These are phyloP conservation scores for Herpotrichia juniperi DNA, from an alignment of 2,329 filamentous ascomycete species.

Conservation along the genomic window DNA sequence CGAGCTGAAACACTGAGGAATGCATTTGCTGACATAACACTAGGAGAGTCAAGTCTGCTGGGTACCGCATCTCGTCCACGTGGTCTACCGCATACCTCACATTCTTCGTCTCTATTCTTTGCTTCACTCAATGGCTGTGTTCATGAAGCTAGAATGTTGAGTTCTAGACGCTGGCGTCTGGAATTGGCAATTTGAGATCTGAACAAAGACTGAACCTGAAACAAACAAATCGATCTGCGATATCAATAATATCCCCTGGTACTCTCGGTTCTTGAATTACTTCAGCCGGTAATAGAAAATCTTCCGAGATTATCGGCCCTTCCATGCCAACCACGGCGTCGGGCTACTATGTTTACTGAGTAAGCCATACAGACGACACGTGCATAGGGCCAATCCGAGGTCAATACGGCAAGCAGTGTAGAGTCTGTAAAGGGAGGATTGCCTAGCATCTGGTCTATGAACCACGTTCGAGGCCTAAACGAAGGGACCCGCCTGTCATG, in stretches of 20 bases:
- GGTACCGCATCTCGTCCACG: not conserved
- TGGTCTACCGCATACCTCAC: not conserved
- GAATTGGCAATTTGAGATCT: not conserved
- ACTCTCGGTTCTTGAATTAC: too few relatives aligned
- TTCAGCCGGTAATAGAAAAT: too few relatives aligned
- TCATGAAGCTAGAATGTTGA: constrained; percentile 10
- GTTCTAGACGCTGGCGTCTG: not conserved
- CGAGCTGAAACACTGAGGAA: not conserved
- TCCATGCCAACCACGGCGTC: too few relatives aligned
- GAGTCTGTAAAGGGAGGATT: too few relatives aligned
- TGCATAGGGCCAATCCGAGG: too few relatives aligned
- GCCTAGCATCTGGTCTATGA: too few relatives aligned
- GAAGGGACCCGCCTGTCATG: too few relatives aligned
- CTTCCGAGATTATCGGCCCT: too few relatives aligned
- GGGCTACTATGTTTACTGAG: not conserved
- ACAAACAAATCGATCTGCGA: not conserved
- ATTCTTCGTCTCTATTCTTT: constrained; percentile 11
- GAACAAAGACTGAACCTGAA: not conserved
- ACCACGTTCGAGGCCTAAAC: too few relatives aligned
- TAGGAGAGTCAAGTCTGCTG: not conserved
- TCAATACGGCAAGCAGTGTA: too few relatives aligned
- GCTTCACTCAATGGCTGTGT: constrained; percentile 17
- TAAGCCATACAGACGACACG: too few relatives aligned
- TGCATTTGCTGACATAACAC: not conserved
- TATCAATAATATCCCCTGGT: too few relatives aligned